Percentiles rank a stretch among this genome's conserved stretches.
Evolutionary conservation across 192 early-diverging fungal genomes (phyloP).

Genomic region (Umbelopsis vinacea): DNA sequence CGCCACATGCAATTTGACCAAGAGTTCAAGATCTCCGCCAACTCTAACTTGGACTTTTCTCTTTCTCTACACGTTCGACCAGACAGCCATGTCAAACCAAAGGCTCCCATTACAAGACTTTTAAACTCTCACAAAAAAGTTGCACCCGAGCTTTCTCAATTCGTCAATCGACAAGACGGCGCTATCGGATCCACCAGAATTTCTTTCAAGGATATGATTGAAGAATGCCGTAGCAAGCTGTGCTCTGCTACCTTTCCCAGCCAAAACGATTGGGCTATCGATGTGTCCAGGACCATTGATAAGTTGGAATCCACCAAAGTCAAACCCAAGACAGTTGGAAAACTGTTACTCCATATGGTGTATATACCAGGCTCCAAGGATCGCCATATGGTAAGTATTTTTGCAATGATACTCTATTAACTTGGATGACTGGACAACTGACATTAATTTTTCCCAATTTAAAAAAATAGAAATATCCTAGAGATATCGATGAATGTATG

Average conservation of each 20-base stretch:
- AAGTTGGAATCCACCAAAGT: slow-evolving; percentile 18
- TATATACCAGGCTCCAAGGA: slow-evolving; percentile 25
- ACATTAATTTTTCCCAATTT: background rate
- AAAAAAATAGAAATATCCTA: slow-evolving; percentile 8
- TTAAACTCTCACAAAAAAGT: slow-evolving; percentile 19
- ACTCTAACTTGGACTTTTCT: slow-evolving; percentile 13
- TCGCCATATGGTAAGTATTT: slow-evolving; percentile 13
- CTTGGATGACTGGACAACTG: background rate
- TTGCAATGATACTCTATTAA: background rate
- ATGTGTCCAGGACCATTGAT: background rate
- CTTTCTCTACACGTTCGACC: slow-evolving; percentile 10
- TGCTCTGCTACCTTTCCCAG: slow-evolving; percentile 31
- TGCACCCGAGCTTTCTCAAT: slow-evolving; percentile 10
- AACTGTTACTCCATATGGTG: slow-evolving; percentile 29
- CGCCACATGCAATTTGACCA: slow-evolving; percentile 31
- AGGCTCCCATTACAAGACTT: slow-evolving; percentile 26
- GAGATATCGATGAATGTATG: slow-evolving; percentile 30
- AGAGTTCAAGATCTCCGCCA: slow-evolving; percentile 24
- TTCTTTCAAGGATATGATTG: slow-evolving; percentile 11
- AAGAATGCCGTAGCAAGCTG: slow-evolving; percentile 20
- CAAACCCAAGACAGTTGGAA: slow-evolving; percentile 21
- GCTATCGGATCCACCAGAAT: slow-evolving; percentile 26
- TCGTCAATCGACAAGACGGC: slow-evolving; percentile 29
- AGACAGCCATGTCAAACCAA: slow-evolving; percentile 5
- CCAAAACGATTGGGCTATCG: slow-evolving; percentile 31